Evolutionary conservation across 352 stramenopile genomes (phyloP).

Genomic region (Phytopythium cucurbitacearum): DNA sequence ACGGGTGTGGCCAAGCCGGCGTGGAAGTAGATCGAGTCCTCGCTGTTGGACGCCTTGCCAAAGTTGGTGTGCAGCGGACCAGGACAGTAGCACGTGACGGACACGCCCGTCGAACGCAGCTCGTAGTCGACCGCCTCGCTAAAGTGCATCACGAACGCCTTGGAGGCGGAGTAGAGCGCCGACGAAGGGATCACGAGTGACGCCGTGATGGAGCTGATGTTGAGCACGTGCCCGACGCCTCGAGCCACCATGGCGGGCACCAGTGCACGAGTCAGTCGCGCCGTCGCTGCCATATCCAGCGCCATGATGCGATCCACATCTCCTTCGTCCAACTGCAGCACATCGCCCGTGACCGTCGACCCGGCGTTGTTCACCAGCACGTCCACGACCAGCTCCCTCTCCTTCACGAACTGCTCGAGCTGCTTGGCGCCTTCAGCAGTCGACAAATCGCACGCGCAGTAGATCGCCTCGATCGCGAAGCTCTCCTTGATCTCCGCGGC

Average conservation of each 20-base stretch:
- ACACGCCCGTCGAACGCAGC: slow-evolving; percentile 49
- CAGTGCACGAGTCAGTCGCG: slow-evolving; percentile 49
- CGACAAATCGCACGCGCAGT: slow-evolving; percentile 43
- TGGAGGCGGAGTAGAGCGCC: slow-evolving; percentile 65
- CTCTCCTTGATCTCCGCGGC: slow-evolving; percentile 48
- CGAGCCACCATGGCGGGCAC: slow-evolving; percentile 65
- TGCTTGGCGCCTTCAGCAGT: slow-evolving; percentile 25
- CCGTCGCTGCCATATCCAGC: slow-evolving; percentile 49
- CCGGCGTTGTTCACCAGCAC: slow-evolving; percentile 79
- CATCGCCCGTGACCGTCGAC: slow-evolving; percentile 29
- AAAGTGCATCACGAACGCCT: slow-evolving; percentile 66
- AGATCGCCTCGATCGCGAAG: slow-evolving; percentile 25
- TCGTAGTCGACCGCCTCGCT: slow-evolving; percentile 73
- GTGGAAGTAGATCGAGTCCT: slow-evolving; percentile 45
- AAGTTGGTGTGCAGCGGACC: slow-evolving; percentile 70
- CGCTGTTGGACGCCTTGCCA: slow-evolving; percentile 25
- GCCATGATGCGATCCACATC: slow-evolving; percentile 51
- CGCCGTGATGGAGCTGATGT: slow-evolving; percentile 59
- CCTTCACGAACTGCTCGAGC: slow-evolving; percentile 27
- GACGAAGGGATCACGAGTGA: slow-evolving; percentile 45
- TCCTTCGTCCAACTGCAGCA: slow-evolving; percentile 23
- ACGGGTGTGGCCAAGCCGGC: slow-evolving; percentile 22
- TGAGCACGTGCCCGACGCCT: slow-evolving; percentile 64
- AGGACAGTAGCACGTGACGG: slow-evolving; percentile 60
- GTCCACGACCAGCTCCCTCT: slow-evolving; percentile 54